Conservation (phyloP, 2,329 filamentous ascomycete species). For the Botrytis fabae region DNA sequence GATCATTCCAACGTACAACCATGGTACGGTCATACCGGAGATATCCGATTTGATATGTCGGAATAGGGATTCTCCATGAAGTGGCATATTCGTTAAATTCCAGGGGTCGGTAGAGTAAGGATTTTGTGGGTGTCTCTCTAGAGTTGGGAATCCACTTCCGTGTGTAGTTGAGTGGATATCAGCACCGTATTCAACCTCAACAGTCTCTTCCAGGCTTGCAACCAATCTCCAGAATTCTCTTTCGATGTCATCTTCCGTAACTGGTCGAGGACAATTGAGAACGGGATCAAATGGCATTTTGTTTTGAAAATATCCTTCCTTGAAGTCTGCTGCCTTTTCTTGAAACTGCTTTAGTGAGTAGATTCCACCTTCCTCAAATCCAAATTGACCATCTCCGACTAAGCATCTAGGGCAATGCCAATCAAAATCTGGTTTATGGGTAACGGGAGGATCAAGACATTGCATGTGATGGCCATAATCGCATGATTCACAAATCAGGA, state of each 20-base stretch:
- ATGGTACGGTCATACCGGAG: constrained; percentile 98
- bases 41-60: constrained; percentile 97
- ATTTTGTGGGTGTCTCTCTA: constrained; percentile 86
- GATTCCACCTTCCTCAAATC: constrained; percentile 93
- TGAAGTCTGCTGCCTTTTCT: constrained; percentile 93
- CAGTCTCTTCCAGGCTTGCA: constrained; percentile 88
- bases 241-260: constrained; percentile 94
- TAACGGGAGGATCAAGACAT: constrained; percentile 85
- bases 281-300: constrained; percentile 87
- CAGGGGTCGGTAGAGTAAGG: constrained; percentile 87
- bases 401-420: constrained; percentile 97
- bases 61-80: constrained; percentile 90
- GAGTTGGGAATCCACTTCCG: constrained; percentile 92
- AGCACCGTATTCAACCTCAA: constrained; percentile 96
- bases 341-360: constrained; percentile 97
- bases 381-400: constrained; percentile 94
- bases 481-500: constrained; percentile 87
- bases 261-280: constrained; percentile 74
- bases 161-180: constrained; percentile 98
- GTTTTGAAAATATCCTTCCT: constrained; percentile 86
- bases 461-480: constrained; percentile 84
- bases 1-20: constrained; percentile 99
- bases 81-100: constrained; percentile 92
- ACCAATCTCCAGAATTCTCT: constrained; percentile 96
- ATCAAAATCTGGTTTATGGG: constrained; percentile 75